Evolutionary conservation across 331 rosid genomes (phyloP).

Genomic region (Cydonia oblonga): DNA sequence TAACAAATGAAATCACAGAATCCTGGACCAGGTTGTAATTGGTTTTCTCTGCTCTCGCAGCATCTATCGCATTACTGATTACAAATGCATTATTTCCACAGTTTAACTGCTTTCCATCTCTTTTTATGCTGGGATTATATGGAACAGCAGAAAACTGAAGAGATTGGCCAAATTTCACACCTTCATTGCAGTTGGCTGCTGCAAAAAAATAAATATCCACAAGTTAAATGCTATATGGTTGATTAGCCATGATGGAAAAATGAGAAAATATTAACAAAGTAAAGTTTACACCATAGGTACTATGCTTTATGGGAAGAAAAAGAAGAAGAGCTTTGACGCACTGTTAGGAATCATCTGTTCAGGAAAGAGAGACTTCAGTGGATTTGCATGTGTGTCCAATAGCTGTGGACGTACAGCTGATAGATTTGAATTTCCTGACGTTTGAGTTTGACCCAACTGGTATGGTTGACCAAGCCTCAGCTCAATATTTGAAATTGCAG

Average conservation of each 20-base stretch:
- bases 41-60: slow-evolving; percentile 17
- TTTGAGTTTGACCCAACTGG: slow-evolving; percentile 21
- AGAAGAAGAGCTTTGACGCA: slow-evolving; percentile 27
- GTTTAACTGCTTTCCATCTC: slow-evolving; percentile 26
- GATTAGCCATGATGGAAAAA: slow-evolving; percentile 10
- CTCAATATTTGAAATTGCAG: slow-evolving; percentile 42
- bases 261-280: not conserved
- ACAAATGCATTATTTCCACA: slow-evolving; percentile 25
- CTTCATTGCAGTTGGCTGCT: slow-evolving; percentile 19
- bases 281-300: slow-evolving; percentile 8
- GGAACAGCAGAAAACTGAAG: slow-evolving; percentile 17
- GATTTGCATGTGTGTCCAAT: slow-evolving; percentile 26
- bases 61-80: slow-evolving; percentile 15
- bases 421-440: slow-evolving; percentile 25
- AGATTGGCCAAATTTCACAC: slow-evolving; percentile 18
- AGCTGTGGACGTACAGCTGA: slow-evolving; percentile 30
- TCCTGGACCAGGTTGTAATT: slow-evolving; percentile 18
- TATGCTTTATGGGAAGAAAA: not conserved
- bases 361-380: slow-evolving; percentile 25
- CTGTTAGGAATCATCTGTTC: slow-evolving; percentile 33
- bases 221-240: slow-evolving; percentile 7
- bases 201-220: slow-evolving; percentile 16
- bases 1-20: slow-evolving; percentile 20
- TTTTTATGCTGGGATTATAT: slow-evolving; percentile 8
- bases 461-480: slow-evolving; percentile 57